Evolutionary conservation across 441 rosid species (phyloP).

Genomic region (Biscutella laevigata): DNA sequence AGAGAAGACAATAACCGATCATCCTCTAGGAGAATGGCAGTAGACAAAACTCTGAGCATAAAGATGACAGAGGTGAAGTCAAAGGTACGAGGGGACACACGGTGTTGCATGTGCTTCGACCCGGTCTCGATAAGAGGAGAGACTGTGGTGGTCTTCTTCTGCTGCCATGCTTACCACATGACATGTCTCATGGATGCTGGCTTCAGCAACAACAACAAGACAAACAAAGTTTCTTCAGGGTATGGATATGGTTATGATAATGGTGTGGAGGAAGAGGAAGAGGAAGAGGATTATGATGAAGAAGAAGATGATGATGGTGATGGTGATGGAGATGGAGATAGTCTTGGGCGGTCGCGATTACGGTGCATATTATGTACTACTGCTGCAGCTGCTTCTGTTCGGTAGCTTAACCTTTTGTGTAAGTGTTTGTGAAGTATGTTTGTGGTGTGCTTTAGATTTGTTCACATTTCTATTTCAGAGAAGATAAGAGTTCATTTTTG

Average conservation of each 20-base stretch:
- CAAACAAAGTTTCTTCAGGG: constrained; percentile 25
- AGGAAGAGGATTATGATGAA: constrained; percentile 44
- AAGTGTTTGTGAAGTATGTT: constrained; percentile 22
- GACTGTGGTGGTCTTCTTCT: constrained; percentile 73
- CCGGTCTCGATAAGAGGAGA: constrained; percentile 74
- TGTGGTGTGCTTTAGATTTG: constrained; percentile 11
- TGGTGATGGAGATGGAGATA: too few species aligned
- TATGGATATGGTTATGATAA: constrained; percentile 32
- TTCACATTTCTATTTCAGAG: background rate
- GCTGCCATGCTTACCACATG: constrained; percentile 91
- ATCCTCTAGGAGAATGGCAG: constrained; percentile 25
- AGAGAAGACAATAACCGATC: constrained; percentile 44
- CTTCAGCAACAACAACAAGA: constrained; percentile 41
- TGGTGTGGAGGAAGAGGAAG: constrained; percentile 35
- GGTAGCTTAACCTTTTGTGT: constrained; percentile 13
- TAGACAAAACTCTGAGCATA: constrained; percentile 32
- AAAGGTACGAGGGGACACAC: constrained; percentile 72
- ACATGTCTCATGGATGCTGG: constrained; percentile 76
- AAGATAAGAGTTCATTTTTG: constrained; percentile 12
- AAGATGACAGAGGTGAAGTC: constrained; percentile 71
- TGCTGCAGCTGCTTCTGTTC: constrained; percentile 41
- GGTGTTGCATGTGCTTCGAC: constrained; percentile 96
- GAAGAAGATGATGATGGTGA: constrained; percentile 29
- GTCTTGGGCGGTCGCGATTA: constrained; percentile 41
- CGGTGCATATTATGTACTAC: constrained; percentile 95